A percentile compares a stretch with the other conserved stretches of the same genome.
Conservation (phyloP, 2,329 filamentous ascomycete species). For the Sphaerulina musiva region DNA sequence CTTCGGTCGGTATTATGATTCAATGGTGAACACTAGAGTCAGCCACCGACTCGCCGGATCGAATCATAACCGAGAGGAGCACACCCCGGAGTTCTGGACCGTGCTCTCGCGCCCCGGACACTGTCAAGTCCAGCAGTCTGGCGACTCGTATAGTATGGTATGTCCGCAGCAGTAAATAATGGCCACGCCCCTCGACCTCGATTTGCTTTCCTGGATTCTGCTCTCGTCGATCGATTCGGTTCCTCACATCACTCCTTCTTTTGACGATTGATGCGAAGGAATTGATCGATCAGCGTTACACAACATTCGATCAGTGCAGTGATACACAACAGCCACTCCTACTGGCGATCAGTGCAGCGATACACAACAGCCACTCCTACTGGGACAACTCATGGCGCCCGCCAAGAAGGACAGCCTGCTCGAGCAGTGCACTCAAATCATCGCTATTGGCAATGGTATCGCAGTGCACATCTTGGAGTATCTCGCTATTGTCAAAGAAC, state of each 20-base stretch:
- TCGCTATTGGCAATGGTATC: constrained; percentile 56
- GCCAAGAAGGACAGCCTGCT: constrained; percentile 38
- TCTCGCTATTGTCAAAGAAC: constrained; percentile 50
- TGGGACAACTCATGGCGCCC: constrained; percentile 17
- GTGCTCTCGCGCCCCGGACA: neutral
- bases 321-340: no score
- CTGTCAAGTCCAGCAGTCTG: neutral
- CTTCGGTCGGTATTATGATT: neutral
- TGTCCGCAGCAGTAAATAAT: neutral
- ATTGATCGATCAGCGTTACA: neutral
- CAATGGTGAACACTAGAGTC: neutral
- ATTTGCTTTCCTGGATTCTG: constrained; percentile 5
- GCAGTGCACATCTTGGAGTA: constrained; percentile 61
- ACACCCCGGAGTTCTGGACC: constrained; percentile 3
- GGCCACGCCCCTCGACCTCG: neutral
- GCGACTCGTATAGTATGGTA: neutral
- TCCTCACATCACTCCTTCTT: neutral
- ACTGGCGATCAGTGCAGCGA: constrained; percentile 1
- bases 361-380: neutral
- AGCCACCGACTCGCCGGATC: constrained; percentile 3
- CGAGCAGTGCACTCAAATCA: constrained; percentile 53
- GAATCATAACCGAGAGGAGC: neutral
- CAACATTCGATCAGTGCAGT: no score
- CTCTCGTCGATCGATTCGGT: neutral
- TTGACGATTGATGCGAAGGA: neutral